phyloP scores from a whole-genome alignment of 179 eudicot species.

The Heliamphora pulchella region DNA sequence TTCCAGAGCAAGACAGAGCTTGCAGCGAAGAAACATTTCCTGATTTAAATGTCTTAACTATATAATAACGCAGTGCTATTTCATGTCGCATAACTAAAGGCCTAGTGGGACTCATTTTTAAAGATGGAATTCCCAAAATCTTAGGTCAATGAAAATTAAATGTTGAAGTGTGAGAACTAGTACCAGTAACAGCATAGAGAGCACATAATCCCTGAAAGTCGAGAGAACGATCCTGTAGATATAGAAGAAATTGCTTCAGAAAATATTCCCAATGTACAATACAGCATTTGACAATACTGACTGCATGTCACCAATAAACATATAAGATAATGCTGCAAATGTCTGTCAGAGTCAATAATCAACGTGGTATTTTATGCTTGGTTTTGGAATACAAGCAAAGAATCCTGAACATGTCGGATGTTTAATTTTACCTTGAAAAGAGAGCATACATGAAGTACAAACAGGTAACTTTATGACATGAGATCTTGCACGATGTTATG shows the following conservation, averaged over 20 bases:
- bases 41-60: background rate
- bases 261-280: background rate
- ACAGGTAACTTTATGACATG: no score
- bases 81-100: conserved; percentile 5
- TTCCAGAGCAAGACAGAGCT: background rate
- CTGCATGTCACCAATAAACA: background rate
- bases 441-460: background rate
- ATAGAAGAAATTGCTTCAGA: background rate
- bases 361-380: background rate
- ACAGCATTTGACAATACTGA: background rate
- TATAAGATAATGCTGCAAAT: background rate
- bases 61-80: background rate
- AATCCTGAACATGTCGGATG: background rate
- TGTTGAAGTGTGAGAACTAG: conserved; percentile 14
- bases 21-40: conserved; percentile 3
- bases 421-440: background rate
- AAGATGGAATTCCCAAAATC: background rate
- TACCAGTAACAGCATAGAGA: conserved; percentile 86
- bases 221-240: conserved; percentile 72
- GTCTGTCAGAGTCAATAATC: conserved; percentile 5
- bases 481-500: background rate
- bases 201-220: conserved; percentile 77
- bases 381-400: conserved; percentile 1
- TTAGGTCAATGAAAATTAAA: conserved; percentile 9
- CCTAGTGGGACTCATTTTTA: background rate